A percentile compares a stretch with the other conserved stretches of the same genome.
phyloP scores from a whole-genome alignment of 345 rosid genomes.

The Gynandropsis gynandra region DNA sequence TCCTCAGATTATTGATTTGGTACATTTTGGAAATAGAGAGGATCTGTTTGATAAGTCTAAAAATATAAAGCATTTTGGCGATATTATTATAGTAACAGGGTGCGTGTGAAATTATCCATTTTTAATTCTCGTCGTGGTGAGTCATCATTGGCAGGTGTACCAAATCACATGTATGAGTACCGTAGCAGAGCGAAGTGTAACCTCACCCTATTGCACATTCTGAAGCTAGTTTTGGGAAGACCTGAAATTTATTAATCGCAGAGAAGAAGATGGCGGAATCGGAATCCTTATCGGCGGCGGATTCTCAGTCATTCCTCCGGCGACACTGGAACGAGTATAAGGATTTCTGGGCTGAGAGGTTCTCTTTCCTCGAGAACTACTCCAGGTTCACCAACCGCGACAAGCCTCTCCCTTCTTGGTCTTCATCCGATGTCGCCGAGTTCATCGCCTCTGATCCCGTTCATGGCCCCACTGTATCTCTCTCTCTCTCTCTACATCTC shows the following conservation, averaged over 20 bases:
- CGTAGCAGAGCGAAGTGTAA: slow-evolving; percentile 1
- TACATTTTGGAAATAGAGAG: too few species aligned
- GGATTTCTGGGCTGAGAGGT: slow-evolving; percentile 59
- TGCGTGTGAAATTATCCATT: too few species aligned
- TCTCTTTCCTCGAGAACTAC: slow-evolving; percentile 52
- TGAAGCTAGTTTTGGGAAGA: too few species aligned
- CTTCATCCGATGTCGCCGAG: slow-evolving; percentile 63
- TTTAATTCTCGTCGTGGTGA: background rate
- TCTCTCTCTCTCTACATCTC: background rate
- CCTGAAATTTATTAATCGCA: background rate
- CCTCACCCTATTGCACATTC: slow-evolving; percentile 4
- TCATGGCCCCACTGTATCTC: slow-evolving; percentile 66
- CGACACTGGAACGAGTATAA: slow-evolving; percentile 50
- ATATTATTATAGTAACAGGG: background rate
- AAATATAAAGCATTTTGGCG: too few species aligned
- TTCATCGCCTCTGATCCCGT: slow-evolving; percentile 85
- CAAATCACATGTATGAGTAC: background rate
- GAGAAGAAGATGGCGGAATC: slow-evolving; percentile 38
- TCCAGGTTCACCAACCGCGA: slow-evolving; percentile 48
- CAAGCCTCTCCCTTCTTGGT: slow-evolving; percentile 68
- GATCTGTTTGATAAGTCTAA: too few species aligned
- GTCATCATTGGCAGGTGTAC: background rate
- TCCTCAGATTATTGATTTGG: too few species aligned
- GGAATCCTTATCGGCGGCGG: too few species aligned
- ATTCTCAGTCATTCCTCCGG: slow-evolving; percentile 37